Evolutionary conservation across 306 rosid genomes (phyloP).

Genomic region (Cucurbita ficifolia): DNA sequence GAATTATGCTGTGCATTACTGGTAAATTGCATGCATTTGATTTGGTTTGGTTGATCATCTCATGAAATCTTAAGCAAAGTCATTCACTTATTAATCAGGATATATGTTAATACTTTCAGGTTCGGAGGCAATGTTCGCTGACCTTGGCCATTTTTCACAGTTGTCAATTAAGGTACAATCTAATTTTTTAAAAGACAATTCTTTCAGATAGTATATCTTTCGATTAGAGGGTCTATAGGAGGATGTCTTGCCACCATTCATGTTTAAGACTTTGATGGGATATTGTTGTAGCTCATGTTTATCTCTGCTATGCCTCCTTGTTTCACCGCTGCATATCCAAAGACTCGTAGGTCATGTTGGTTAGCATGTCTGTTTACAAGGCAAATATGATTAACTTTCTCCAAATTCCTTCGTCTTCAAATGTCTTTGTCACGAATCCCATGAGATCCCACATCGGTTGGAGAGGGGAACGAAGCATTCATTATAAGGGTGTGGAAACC

Average conservation of each 20-base stretch:
- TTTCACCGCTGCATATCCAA: background rate
- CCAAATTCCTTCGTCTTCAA: background rate
- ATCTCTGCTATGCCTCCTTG: background rate
- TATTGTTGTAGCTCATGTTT: background rate
- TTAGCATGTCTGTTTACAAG: background rate
- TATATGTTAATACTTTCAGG: constrained; percentile 27
- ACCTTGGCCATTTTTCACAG: constrained; percentile 92
- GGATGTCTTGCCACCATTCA: background rate
- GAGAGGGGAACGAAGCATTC: too few relatives aligned
- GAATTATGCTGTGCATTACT: constrained; percentile 78
- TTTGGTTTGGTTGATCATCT: constrained; percentile 16
- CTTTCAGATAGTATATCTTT: background rate
- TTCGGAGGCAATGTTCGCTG: constrained; percentile 98
- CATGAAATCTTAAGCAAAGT: constrained; percentile 1
- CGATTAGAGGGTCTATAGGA: background rate
- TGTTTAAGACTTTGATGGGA: background rate
- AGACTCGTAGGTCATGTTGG: background rate
- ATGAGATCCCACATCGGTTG: background rate
- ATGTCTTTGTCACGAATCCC: background rate
- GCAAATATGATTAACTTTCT: background rate
- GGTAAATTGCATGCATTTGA: constrained; percentile 27
- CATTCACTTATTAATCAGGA: constrained; percentile 7
- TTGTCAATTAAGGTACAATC: constrained; percentile 65
- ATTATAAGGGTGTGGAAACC: too few relatives aligned
- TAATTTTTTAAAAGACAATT: background rate